Evolutionary conservation across 495 filamentous ascomycete genomes (phyloP), one percentile per base, ranked within the genome.

Genomic region (Lophiostoma macrostomum): DNA sequence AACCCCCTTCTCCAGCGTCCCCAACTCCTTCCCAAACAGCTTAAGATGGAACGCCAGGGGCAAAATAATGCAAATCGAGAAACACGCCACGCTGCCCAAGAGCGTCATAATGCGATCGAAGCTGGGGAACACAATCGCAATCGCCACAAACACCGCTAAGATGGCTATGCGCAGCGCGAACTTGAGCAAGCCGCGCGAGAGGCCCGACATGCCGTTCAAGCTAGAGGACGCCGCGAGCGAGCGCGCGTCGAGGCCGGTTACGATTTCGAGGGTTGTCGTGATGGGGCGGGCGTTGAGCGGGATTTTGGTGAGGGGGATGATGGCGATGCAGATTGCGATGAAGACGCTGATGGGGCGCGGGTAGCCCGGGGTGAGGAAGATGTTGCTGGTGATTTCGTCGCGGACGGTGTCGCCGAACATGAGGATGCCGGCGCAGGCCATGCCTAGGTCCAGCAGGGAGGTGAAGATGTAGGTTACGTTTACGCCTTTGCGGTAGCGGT

Each of bases 41-140:
- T 91, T 95, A 47, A 98, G 72, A 65, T 98, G 87, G 63, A 98
- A 98, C 18, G 87, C 77, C 22, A 95, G 68, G 3, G 93, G 93
- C 53, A 66, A 37, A 51, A 94, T 91, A 53, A 98, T 85, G 71
- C 93, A 96, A 45, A 97, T 93, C 11, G 86, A 86, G 67, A 96
- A 96, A 66, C 91, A 95, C 45, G 95, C 76, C n/a, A 88, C 85
- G 24, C 82, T 85, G 1, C 93, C 93, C 73, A 96, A 80, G 51
- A 98, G 84, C 25, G 87, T 86, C 90, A 96, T 96, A 63, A 98
- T 91, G 47, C 82, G 80, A 64, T 98, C 93, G 62, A 97, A 98
- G 0, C 79, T 77, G 12, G 93, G 93, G 63, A 95, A 88, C 5
- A 91, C 64, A 35, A 97, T 85, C 10, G 90, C 79, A 58, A 88